These are phyloP conservation scores for Ophiognomonia clavigignenti-juglandacearum DNA, from an alignment of 2,329 filamentous ascomycete genomes.

Conservation along the genomic window DNA sequence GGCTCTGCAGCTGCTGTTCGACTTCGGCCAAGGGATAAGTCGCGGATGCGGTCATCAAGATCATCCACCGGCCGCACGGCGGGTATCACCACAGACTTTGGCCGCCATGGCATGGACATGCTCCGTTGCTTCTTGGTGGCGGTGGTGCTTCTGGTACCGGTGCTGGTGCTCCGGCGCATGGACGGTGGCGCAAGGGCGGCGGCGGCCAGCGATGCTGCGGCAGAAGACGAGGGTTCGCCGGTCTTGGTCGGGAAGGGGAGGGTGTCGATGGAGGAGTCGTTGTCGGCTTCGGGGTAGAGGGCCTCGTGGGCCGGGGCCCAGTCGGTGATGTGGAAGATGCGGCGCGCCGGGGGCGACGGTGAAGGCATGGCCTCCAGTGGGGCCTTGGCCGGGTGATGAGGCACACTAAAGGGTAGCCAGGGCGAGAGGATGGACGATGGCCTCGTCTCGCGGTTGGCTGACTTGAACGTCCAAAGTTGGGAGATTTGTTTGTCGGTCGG, in stretches of 20 bases:
- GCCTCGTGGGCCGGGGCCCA: slow-evolving; percentile 40
- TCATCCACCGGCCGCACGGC: slow-evolving; percentile 30
- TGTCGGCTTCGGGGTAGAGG: slow-evolving; percentile 27
- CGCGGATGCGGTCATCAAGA: slow-evolving; percentile 19
- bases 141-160: background rate
- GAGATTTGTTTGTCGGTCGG: no score
- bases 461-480: no score
- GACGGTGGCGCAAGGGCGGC: slow-evolving; percentile 1
- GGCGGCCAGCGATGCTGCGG: slow-evolving; percentile 26
- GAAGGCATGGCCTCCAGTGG: slow-evolving; percentile 9
- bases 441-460: no score
- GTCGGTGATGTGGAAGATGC: slow-evolving; percentile 35
- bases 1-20: slow-evolving; percentile 17
- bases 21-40: slow-evolving; percentile 25
- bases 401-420: no score
- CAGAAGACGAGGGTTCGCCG: slow-evolving; percentile 20
- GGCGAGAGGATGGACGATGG: no score
- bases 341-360: slow-evolving; percentile 23
- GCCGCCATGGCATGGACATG: slow-evolving; percentile 44
- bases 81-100: slow-evolving; percentile 37
- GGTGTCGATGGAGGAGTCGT: slow-evolving; percentile 17
- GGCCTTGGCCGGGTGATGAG: no score
- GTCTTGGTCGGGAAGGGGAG: slow-evolving; percentile 13
- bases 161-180: slow-evolving; percentile 1
- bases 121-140: slow-evolving; percentile 31